phyloP scores from a whole-genome alignment of 768 basidiomycete species.

The Pleurotus salmoneostramineus region DNA sequence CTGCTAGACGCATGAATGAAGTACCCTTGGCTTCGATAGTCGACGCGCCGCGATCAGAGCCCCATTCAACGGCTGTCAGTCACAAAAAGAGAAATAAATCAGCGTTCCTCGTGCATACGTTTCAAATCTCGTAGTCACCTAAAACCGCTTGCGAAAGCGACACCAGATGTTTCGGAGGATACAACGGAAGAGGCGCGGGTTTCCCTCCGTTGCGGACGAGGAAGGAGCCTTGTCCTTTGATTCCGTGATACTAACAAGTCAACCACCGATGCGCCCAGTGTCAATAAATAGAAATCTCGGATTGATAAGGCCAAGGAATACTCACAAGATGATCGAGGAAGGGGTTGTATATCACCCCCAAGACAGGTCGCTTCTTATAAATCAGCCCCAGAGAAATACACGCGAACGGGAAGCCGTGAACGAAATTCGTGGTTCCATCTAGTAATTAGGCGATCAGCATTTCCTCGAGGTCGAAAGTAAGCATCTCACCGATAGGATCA shows the following conservation, averaged over 20 bases:
- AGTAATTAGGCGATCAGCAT: neutral
- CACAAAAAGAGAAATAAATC: neutral
- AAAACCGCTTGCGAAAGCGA: slow-evolving; percentile 72
- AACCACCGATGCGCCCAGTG: neutral
- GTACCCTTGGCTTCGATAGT: slow-evolving; percentile 54
- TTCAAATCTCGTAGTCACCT: slow-evolving; percentile 29
- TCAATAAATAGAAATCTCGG: too few species aligned
- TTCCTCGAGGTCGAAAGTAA: too few species aligned
- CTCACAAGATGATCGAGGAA: slow-evolving; percentile 80
- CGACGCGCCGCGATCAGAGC: slow-evolving; percentile 62
- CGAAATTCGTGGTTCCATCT: slow-evolving; percentile 90
- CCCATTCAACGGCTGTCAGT: slow-evolving; percentile 76
- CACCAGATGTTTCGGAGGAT: slow-evolving; percentile 54
- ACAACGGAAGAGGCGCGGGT: slow-evolving; percentile 62
- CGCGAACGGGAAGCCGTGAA: slow-evolving; percentile 82
- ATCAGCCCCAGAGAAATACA: slow-evolving; percentile 92
- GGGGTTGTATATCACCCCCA: slow-evolving; percentile 93
- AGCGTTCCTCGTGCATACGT: neutral
- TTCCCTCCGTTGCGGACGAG: slow-evolving; percentile 47
- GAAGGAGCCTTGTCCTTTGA: slow-evolving; percentile 77
- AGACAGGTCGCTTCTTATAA: slow-evolving; percentile 72
- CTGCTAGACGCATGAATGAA: slow-evolving; percentile 75
- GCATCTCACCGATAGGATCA: slow-evolving; percentile 76
- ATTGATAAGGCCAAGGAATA: neutral
- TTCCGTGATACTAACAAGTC: slow-evolving; percentile 61